A percentile compares a stretch with the other conserved stretches of the same genome.
These are phyloP conservation scores for Ceratocystis colombiana DNA, from an alignment of 2,329 filamentous ascomycete species.

Conservation along the genomic window DNA sequence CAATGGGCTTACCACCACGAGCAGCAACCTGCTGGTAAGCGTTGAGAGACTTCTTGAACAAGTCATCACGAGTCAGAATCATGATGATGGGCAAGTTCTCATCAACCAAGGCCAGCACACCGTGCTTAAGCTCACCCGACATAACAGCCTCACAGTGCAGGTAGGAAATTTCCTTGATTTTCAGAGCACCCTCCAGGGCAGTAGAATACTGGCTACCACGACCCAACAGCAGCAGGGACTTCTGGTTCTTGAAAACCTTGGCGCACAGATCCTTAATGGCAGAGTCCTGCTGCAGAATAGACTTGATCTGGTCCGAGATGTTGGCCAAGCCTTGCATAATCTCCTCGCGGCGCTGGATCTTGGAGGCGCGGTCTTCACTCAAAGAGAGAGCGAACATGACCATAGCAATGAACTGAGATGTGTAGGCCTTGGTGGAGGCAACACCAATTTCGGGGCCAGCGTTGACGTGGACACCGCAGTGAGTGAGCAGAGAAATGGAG, in stretches of 20 bases:
- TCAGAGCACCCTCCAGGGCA: slow-evolving; percentile 90
- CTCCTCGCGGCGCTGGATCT: slow-evolving; percentile 81
- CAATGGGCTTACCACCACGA: slow-evolving; percentile 88
- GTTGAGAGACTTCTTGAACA: slow-evolving; percentile 98
- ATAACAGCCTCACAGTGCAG: slow-evolving; percentile 99
- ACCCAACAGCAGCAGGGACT: slow-evolving; percentile 84
- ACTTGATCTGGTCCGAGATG: slow-evolving; percentile 82
- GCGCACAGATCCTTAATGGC: slow-evolving; percentile 90
- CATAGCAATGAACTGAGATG: slow-evolving; percentile 98
- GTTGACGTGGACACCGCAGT: slow-evolving; percentile 99
- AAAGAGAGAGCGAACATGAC: slow-evolving; percentile 98
- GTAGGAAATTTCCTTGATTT: slow-evolving; percentile 99
- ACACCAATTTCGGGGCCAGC: slow-evolving; percentile 98
- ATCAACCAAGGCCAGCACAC: slow-evolving; percentile 91
- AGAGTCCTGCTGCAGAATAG: slow-evolving; percentile 82
- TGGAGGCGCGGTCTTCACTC: slow-evolving; percentile 91
- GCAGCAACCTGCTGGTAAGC: slow-evolving; percentile 99
- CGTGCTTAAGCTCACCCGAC: slow-evolving; percentile 98
- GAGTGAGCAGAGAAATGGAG: slow-evolving; percentile 94
- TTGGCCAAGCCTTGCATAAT: slow-evolving; percentile 89
- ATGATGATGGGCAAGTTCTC: slow-evolving; percentile 99
- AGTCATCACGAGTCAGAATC: slow-evolving; percentile 91
- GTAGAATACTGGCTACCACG: slow-evolving; percentile 96
- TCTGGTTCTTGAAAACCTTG: slow-evolving; percentile 92
- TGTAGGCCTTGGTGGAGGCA: slow-evolving; percentile 98